Conservation (phyloP, 2,329 filamentous ascomycete species). For the Xylariaceae sp. region DNA sequence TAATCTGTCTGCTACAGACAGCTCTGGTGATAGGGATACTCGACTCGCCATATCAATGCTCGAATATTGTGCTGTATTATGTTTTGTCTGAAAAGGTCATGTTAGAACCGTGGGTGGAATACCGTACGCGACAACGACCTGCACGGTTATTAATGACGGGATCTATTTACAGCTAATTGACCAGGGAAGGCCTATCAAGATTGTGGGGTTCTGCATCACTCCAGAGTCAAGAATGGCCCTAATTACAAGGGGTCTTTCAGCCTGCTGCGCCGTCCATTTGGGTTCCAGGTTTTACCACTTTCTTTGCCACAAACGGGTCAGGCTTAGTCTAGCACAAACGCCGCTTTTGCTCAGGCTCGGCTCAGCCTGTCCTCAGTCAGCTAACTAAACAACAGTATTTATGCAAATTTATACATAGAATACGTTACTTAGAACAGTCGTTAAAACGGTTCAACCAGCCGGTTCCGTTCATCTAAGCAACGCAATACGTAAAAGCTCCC, state of each 20-base stretch:
- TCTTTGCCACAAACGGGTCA: no score
- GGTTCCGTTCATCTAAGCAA: no score
- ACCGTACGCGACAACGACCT: slow-evolving; percentile 1
- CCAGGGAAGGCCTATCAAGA: slow-evolving; percentile 2
- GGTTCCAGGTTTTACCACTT: no score
- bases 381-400: background rate
- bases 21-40: slow-evolving; percentile 33
- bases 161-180: no score
- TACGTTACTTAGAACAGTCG: no score
- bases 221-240: background rate
- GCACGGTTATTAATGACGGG: no score
- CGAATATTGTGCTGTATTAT: slow-evolving; percentile 10
- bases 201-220: slow-evolving; percentile 9
- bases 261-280: no score
- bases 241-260: background rate
- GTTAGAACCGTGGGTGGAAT: no score
- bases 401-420: no score
- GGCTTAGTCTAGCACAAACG: no score
- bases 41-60: slow-evolving; percentile 30
- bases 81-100: background rate
- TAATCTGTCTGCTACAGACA: slow-evolving; percentile 40
- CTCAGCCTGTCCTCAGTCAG: background rate
- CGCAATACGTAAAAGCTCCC: no score
- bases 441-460: no score
- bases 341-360: slow-evolving; percentile 17